phyloP scores from a whole-genome alignment of 2,329 filamentous ascomycete species.

The Alternaria gansuensis region DNA sequence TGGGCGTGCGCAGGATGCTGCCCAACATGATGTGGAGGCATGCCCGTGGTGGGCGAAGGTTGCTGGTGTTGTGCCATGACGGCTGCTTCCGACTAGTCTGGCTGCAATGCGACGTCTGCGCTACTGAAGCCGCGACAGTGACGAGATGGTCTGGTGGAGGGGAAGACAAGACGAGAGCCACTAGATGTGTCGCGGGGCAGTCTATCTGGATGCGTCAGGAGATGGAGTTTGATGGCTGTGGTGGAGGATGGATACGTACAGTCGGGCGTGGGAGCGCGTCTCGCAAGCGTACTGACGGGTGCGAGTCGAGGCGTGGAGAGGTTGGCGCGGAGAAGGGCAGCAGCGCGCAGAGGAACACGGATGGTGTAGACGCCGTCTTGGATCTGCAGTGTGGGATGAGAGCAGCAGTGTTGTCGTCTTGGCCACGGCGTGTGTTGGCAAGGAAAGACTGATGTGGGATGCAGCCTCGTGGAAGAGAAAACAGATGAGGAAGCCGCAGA shows the following conservation, averaged over 20 bases:
- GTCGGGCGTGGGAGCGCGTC: conserved; percentile 27
- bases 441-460: conserved; percentile 22
- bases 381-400: conserved; percentile 7
- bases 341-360: conserved; percentile 35
- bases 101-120: conserved; percentile 24
- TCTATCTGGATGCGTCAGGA: conserved; percentile 8
- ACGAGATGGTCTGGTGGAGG: conserved; percentile 18
- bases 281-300: conserved; percentile 23
- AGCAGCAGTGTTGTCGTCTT: conserved; percentile 22
- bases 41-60: conserved; percentile 79
- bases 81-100: conserved; percentile 18
- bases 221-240: conserved; percentile 10
- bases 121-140: conserved; percentile 22
- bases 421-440: conserved; percentile 24
- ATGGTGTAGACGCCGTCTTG: conserved; percentile 22
- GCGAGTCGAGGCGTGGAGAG: conserved; percentile 37
- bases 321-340: conserved; percentile 38
- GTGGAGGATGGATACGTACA: conserved; percentile 13
- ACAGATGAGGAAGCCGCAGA: conserved; percentile 35
- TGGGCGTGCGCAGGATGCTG: conserved; percentile 70
- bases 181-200: conserved; percentile 3
- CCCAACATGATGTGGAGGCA: conserved; percentile 72
- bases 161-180: conserved; percentile 13
- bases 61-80: conserved; percentile 77
- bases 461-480: conserved; percentile 33